Evolutionary conservation across 495 filamentous ascomycete species (phyloP).

Genomic region (Penicillium herquei): DNA sequence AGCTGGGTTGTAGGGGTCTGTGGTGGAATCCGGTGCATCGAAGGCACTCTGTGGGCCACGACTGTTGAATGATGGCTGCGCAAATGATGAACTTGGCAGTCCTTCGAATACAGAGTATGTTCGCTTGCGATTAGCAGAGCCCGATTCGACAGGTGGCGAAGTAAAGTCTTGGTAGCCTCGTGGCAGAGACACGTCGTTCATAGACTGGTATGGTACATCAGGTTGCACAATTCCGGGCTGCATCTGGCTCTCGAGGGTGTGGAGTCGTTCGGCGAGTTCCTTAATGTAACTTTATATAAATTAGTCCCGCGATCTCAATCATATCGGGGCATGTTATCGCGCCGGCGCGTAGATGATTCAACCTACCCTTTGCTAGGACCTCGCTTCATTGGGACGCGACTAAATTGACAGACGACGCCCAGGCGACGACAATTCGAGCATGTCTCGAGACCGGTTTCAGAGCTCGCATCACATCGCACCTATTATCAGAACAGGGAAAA

Average conservation of each 20-base stretch:
- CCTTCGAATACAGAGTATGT: conserved; percentile 58
- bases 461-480: conserved; percentile 89
- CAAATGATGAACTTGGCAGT: conserved; percentile 44
- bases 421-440: conserved; percentile 87
- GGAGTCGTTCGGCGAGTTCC: conserved; percentile 85
- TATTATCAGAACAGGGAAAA: conserved; percentile 25
- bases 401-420: conserved; percentile 77
- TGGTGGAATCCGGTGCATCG: conserved; percentile 39
- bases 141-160: conserved; percentile 44
- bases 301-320: conserved; percentile 17
- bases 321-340: neutral
- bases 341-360: neutral
- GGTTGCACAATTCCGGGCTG: conserved; percentile 46
- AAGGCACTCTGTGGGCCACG: conserved; percentile 41
- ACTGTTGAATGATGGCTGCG: conserved; percentile 45
- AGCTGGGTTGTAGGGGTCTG: conserved; percentile 40
- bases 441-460: conserved; percentile 72
- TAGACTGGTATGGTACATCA: conserved; percentile 45
- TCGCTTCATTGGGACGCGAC: conserved; percentile 89
- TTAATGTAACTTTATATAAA: conserved; percentile 75
- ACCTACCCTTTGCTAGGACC: conserved; percentile 91
- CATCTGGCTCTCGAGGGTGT: conserved; percentile 74
- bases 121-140: conserved; percentile 48
- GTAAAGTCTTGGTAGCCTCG: conserved; percentile 50
- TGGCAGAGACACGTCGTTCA: conserved; percentile 47